Conservation (phyloP, 305 asterid genomes). For the Ilex paraguariensis region DNA sequence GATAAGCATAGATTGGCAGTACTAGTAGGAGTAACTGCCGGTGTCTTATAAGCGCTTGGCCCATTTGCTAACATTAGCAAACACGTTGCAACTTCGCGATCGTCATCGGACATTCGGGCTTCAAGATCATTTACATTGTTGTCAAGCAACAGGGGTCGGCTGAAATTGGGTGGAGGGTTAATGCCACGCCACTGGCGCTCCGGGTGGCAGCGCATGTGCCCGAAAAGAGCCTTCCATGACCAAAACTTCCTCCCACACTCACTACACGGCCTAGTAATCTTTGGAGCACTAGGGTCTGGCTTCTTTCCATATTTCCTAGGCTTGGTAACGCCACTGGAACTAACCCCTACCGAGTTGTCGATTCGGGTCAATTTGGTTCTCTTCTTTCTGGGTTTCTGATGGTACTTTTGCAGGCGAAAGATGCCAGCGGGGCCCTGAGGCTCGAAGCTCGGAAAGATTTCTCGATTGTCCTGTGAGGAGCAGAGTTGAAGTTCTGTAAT, state of each 20-base stretch:
- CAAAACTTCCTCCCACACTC: conserved; percentile 78
- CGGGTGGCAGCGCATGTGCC: conserved; percentile 99
- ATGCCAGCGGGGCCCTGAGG: too few species aligned
- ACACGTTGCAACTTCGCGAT: conserved; percentile 48
- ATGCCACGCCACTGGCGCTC: conserved; percentile 95
- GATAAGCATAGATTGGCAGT: conserved; percentile 15
- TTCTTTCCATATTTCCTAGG: conserved; percentile 27
- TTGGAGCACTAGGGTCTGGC: conserved; percentile 66
- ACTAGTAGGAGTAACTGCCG: conserved; percentile 2
- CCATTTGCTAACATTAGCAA: conserved; percentile 55
- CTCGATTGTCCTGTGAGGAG: neutral
- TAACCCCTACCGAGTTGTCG: conserved; percentile 4
- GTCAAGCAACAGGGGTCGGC: conserved; percentile 6
- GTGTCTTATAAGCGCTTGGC: neutral
- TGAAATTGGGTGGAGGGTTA: conserved; percentile 58
- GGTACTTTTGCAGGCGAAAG: conserved; percentile 1
- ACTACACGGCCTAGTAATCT: conserved; percentile 65
- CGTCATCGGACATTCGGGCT: conserved; percentile 18
- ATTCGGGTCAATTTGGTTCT: conserved; percentile 34
- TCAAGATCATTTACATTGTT: neutral
- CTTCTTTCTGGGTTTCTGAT: conserved; percentile 37
- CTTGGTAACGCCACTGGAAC: conserved; percentile 7
- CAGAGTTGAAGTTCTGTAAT: neutral
- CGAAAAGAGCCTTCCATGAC: conserved; percentile 91
- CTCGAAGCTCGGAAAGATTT: neutral